Conservation (phyloP, 441 rosid species). For the Codiaeum variegatum region DNA sequence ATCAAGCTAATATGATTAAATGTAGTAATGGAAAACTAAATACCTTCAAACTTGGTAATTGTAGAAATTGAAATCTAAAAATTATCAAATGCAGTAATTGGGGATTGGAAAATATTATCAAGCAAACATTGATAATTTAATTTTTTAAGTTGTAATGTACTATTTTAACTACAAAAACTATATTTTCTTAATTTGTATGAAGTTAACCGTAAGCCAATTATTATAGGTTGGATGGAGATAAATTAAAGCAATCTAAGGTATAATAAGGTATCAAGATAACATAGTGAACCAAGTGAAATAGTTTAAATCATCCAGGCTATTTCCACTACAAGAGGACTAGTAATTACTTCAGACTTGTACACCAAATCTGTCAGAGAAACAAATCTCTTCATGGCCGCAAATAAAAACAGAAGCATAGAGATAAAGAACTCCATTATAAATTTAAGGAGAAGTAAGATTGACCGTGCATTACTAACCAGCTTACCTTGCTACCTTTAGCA, state of each 20-base stretch:
- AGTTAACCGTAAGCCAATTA: too few species aligned
- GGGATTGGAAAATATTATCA: too few species aligned
- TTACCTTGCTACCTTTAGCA: conserved; percentile 98
- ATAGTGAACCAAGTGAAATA: background rate
- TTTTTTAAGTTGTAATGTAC: too few species aligned
- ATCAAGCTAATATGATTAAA: too few species aligned
- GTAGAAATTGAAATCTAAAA: too few species aligned
- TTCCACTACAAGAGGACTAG: background rate
- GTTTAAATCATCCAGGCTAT: background rate
- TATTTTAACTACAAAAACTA: too few species aligned
- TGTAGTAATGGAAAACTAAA: too few species aligned
- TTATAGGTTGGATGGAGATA: too few species aligned
- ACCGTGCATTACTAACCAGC: conserved; percentile 13
- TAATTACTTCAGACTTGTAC: background rate
- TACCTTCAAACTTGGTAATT: too few species aligned
- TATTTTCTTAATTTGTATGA: too few species aligned
- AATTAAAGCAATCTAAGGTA: background rate
- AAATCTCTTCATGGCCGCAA: background rate
- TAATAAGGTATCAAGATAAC: background rate
- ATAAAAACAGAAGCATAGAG: background rate
- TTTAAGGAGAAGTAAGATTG: background rate
- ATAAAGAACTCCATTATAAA: background rate
- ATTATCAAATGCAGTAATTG: too few species aligned
- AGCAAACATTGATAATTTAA: too few species aligned
- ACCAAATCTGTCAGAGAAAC: conserved; percentile 4